Base-by-base conservation (phyloP, 768 basidiomycete genomes). In the Daedaleopsis sinensis region DNA sequence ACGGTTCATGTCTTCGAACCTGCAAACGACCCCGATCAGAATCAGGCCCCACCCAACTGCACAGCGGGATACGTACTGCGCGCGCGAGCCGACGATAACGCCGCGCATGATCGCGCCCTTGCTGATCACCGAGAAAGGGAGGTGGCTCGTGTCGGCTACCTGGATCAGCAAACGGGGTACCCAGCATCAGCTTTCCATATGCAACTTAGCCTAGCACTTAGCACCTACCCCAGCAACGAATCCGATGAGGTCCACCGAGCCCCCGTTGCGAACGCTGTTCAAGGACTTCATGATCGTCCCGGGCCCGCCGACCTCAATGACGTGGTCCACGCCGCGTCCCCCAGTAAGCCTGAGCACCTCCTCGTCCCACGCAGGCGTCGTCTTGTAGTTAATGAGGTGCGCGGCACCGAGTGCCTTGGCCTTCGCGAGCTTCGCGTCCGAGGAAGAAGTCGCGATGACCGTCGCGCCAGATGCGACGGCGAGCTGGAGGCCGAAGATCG, bases 361-460 rank as follows among this genome's bases (percentile, higher is more conserved):
- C 39, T 81, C 69, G 43, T 86, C 83, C 88, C 88, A 90, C 43
- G 86, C 70, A 1, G 82, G 80, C 1, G 74, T 77, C 62, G 73
- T 81, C 59, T 77, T 82, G 70, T 89, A 90, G 74, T 89, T 88
- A 73, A 90, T 85, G n/a, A 82, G 65, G 56, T 85, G 75, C 15
- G 79, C 85, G 35, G 81, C 63, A 60, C 88, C 86, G 19, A 87
- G 78, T 47, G 78, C 78, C 48, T 76, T 72, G 10, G 79, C 85
- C 35, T 81, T 63, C 61, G 81, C 76, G 16, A 88, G 76, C 66
- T 90, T 91, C 49, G 80, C 78, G 64, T 89, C 85, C 0, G 85
- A 85, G 0, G 86, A 88, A 0, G 87, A 89, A 0, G 88, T 90
- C 24, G 80, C 78, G 64, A 91, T 87, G 59, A 88, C 86, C 1